These are phyloP conservation scores for Wickerhamiella australiensis DNA, from an alignment of 805 yeast genomes.

Conservation along the genomic window DNA sequence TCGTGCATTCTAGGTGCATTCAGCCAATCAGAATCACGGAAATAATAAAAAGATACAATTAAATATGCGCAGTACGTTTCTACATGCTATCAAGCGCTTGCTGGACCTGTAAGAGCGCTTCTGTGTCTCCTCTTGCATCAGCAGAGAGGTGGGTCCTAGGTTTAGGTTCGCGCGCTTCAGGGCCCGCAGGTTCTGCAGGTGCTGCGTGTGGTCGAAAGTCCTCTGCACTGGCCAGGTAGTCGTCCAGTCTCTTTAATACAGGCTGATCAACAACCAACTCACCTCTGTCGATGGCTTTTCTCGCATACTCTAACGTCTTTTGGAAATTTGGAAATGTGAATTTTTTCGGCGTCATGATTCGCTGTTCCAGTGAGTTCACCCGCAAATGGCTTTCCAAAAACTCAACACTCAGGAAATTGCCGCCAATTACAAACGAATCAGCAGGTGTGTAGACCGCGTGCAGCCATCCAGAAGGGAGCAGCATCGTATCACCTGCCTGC, in stretches of 20 bases:
- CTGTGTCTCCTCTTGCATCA: too few relatives aligned
- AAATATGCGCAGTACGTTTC: too few relatives aligned
- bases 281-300: neutral
- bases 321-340: slow-evolving; percentile 71
- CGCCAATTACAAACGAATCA: slow-evolving; percentile 77
- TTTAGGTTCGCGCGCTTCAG: neutral
- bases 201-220: neutral
- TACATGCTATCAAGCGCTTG: neutral
- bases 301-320: slow-evolving; percentile 48
- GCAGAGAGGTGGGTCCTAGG: too few relatives aligned
- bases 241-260: neutral
- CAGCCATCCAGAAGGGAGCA: slow-evolving; percentile 88
- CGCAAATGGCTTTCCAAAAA: slow-evolving; percentile 52
- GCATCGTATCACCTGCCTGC: slow-evolving; percentile 55
- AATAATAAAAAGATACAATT: neutral
- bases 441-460: slow-evolving; percentile 77
- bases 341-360: slow-evolving; percentile 59
- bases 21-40: neutral
- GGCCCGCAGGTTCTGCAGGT: neutral
- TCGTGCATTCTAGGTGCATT: too few relatives aligned
- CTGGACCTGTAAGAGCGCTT: neutral
- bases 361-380: slow-evolving; percentile 49
- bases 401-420: slow-evolving; percentile 62
- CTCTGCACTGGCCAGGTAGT: neutral
- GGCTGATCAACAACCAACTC: neutral